These are phyloP conservation scores for Terfezia boudieri DNA, from an alignment of 495 filamentous ascomycete species.

Conservation along the genomic window DNA sequence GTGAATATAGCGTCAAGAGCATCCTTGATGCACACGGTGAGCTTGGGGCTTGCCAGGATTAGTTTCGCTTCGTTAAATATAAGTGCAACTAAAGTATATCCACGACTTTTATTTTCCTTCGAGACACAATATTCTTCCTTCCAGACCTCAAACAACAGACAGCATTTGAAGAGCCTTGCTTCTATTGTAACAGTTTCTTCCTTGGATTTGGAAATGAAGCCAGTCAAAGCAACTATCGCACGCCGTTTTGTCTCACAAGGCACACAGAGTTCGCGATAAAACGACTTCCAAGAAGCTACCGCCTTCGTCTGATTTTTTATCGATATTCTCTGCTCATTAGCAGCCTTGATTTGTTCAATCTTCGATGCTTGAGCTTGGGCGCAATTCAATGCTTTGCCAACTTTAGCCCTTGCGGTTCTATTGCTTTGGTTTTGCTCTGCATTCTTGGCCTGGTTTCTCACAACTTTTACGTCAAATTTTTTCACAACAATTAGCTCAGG, in stretches of 20 bases:
- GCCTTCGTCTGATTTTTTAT: background rate
- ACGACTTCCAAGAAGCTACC: background rate
- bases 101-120: background rate
- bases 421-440: background rate
- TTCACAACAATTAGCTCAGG: background rate
- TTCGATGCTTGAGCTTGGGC: background rate
- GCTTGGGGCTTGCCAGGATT: background rate
- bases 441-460: conserved; percentile 8
- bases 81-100: background rate
- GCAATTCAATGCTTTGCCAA: conserved; percentile 1
- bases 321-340: background rate
- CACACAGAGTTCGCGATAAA: background rate
- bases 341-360: background rate
- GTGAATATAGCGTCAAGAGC: background rate
- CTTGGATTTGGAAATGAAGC: background rate
- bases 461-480: background rate
- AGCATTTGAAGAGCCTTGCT: background rate
- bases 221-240: background rate
- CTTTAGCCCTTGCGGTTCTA: conserved; percentile 6
- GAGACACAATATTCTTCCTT: background rate
- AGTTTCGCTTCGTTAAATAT: background rate
- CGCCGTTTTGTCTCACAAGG: background rate
- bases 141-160: background rate
- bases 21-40: background rate
- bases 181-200: background rate